Evolutionary conservation across 176 grass and related monocot species (phyloP).

Genomic region (Oryza brachyantha): DNA sequence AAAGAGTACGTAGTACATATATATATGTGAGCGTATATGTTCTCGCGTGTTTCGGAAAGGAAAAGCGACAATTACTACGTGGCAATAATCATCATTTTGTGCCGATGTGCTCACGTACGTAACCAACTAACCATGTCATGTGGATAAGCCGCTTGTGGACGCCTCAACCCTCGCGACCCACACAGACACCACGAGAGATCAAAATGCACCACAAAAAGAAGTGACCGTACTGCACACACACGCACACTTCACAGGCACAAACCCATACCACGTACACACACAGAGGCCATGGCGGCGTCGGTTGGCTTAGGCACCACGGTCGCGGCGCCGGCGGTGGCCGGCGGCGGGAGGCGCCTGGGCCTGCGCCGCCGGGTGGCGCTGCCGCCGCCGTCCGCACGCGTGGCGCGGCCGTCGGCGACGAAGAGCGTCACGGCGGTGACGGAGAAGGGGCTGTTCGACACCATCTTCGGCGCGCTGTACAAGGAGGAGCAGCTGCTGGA

Average conservation of each 20-base stretch:
- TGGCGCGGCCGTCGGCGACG: constrained; percentile 1
- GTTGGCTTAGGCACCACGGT: constrained; percentile 29
- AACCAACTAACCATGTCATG: no score
- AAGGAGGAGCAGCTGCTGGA: constrained; percentile 46
- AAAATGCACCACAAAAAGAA: not conserved
- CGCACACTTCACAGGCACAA: not conserved
- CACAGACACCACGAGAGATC: not conserved
- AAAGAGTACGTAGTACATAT: no score
- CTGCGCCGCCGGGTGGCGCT: not conserved
- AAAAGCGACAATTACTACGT: not conserved
- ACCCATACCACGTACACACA: not conserved
- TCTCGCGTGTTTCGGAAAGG: no score
- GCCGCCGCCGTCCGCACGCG: not conserved
- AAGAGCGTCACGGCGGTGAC: not conserved
- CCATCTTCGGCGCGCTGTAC: constrained; percentile 37
- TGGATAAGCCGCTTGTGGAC: constrained; percentile 34
- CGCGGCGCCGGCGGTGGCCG: not conserved
- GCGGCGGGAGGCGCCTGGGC: not conserved
- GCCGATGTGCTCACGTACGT: no score
- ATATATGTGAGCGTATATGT: no score
- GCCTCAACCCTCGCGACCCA: not conserved
- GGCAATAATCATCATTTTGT: not conserved
- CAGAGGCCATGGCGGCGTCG: constrained; percentile 10
- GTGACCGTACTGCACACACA: not conserved
- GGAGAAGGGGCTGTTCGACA: constrained; percentile 36